Evolutionary conservation across 495 filamentous ascomycete genomes (phyloP), one percentile per base, ranked within the genome.

Genomic region (Diplogelasinospora grovesii): DNA sequence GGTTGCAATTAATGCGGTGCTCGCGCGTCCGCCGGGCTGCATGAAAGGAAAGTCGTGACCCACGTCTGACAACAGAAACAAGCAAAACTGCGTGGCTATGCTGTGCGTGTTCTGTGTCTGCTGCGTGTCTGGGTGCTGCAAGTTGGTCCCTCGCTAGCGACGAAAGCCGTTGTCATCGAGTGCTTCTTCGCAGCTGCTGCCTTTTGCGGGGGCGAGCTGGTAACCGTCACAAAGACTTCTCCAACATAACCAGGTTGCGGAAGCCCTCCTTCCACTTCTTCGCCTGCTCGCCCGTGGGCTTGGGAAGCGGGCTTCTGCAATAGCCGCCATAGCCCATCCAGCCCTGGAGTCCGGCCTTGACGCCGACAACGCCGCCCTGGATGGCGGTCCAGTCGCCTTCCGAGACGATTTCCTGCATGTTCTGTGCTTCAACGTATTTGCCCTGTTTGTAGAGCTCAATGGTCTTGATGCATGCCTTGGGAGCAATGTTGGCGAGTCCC

Each of bases 381-480:
- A 93, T 94, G 14, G 83, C 82, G 13, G 74, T 79, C 89, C 89
- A 95, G 66, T 96, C 89, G 14, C 85, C 86, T 25, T 79, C 68
- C 8, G 86, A 84, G 23, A 95, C 77, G 28, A 90, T 64, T 9
- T 82, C 83, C 64, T 95, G 89, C 62, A 89, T 53, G 50, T 75
- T 75, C 59, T 81, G 74, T 0, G 89, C 87, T 54, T 90, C 81
- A 18, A 73, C 68, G 19, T 80, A 56, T 57, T 82, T 71, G n/a
- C 87, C 88, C 5, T 61, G 61, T 19, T 65, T 61, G 65, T 82
- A 93, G n/a, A 90, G 73, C 45, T 83, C 72, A 51, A 87, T 69
- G 13, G 88, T 65, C 46, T 75, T 69, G 24, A 86, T 72, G 61
- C 86, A 89, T 14, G 85, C 73, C 41, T 76, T 79, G 7, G 89